phyloP scores from a whole-genome alignment of 768 basidiomycete species.

The Phanerodontia chrysosporium region DNA sequence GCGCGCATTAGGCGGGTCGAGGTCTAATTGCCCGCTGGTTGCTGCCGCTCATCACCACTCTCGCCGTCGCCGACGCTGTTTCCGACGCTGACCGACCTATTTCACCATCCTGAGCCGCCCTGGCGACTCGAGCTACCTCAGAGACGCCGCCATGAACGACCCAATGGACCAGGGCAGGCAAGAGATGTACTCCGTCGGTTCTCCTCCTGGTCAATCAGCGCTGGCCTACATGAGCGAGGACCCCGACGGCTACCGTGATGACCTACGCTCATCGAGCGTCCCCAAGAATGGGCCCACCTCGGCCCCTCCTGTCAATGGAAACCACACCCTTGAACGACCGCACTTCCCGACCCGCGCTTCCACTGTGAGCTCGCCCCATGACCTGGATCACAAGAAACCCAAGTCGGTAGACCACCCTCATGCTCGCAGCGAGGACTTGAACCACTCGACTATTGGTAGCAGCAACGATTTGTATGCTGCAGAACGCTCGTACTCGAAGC shows the following conservation, averaged over 20 bases:
- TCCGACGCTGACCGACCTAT: neutral
- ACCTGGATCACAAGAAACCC: conserved; percentile 47
- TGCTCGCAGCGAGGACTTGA: conserved; percentile 69
- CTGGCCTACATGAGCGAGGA: conserved; percentile 28
- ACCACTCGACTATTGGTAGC: conserved; percentile 38
- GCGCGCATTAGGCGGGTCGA: conserved; percentile 6
- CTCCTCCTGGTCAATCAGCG: conserved; percentile 23
- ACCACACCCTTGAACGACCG: conserved; percentile 43
- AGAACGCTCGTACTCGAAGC: conserved; percentile 18
- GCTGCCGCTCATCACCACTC: conserved; percentile 13
- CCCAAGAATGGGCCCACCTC: conserved; percentile 15
- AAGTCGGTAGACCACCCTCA: conserved; percentile 37
- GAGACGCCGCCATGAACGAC: conserved; percentile 17
- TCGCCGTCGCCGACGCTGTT: conserved; percentile 7
- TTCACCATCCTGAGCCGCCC: conserved; percentile 2
- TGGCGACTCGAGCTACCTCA: conserved; percentile 9
- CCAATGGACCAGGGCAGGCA: conserved; percentile 20
- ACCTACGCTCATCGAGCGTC: conserved; percentile 13
- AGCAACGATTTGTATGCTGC: conserved; percentile 24
- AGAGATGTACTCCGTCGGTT: conserved; percentile 18
- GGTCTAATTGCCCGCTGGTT: conserved; percentile 10
- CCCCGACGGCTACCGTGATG: conserved; percentile 17
- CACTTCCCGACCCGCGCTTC: conserved; percentile 60
- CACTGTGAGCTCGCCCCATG: conserved; percentile 50
- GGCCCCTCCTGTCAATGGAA: conserved; percentile 14